Evolutionary conservation across 768 basidiomycete genomes (phyloP).

Genomic region (Lepiota brunneoincarnata): DNA sequence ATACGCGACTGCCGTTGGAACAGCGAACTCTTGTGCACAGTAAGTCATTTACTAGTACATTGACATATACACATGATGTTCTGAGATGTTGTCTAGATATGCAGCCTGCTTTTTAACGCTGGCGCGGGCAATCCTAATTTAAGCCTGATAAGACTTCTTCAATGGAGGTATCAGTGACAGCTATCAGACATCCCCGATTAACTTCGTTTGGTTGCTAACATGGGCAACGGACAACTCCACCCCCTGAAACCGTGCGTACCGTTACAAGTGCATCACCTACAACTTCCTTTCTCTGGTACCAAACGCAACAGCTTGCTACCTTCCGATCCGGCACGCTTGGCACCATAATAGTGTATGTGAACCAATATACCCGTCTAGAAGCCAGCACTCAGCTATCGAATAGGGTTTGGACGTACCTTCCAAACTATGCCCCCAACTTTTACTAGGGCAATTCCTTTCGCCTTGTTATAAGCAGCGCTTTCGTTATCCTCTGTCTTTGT

Average conservation of each 20-base stretch:
- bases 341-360: too few species aligned
- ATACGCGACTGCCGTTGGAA: conserved; percentile 33
- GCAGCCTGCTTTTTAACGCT: conserved; percentile 37
- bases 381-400: too few species aligned
- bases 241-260: conserved; percentile 38
- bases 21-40: conserved; percentile 29
- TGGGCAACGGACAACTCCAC: conserved; percentile 43
- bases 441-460: conserved; percentile 45
- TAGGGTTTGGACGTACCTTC: too few species aligned
- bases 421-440: conserved; percentile 21
- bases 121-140: conserved; percentile 29
- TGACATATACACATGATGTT: background rate
- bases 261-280: conserved; percentile 34
- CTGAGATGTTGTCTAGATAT: conserved; percentile 22
- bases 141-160: conserved; percentile 17
- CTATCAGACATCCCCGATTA: background rate
- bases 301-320: too few species aligned
- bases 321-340: too few species aligned
- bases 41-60: background rate
- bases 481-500: too few species aligned
- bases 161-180: background rate
- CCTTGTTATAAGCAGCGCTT: conserved; percentile 32
- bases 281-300: too few species aligned
- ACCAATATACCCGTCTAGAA: too few species aligned
- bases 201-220: conserved; percentile 21